A percentile compares a stretch with the other conserved stretches of the same genome.
phyloP scores from a whole-genome alignment of 495 filamentous ascomycete species.

The Aspergillus wentii region DNA sequence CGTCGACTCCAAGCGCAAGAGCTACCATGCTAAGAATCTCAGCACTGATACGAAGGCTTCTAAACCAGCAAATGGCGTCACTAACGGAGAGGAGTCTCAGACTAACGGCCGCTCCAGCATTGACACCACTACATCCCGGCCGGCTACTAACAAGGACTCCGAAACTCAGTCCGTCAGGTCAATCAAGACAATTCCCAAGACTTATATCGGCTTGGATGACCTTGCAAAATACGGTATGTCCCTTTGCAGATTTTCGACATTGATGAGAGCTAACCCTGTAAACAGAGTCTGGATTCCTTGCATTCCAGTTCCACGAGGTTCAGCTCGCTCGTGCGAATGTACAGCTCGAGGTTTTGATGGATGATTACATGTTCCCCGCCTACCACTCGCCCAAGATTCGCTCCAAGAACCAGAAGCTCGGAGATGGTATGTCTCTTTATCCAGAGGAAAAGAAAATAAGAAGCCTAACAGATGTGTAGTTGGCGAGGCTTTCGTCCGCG shows the following conservation, averaged over 20 bases:
- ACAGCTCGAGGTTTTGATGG: slow-evolving; percentile 84
- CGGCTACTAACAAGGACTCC: slow-evolving; percentile 25
- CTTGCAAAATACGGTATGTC: slow-evolving; percentile 66
- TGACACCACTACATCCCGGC: slow-evolving; percentile 27
- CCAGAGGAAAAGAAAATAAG: neutral
- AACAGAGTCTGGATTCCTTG: slow-evolving; percentile 80
- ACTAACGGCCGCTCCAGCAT: slow-evolving; percentile 31
- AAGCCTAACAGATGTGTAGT: slow-evolving; percentile 33
- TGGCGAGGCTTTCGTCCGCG: slow-evolving; percentile 92
- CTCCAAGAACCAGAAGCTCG: slow-evolving; percentile 60
- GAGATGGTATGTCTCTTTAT: slow-evolving; percentile 57
- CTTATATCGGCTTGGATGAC: slow-evolving; percentile 72
- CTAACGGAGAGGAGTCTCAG: slow-evolving; percentile 11
- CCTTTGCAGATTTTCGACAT: slow-evolving; percentile 3
- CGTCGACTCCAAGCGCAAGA: slow-evolving; percentile 25
- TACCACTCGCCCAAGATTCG: slow-evolving; percentile 75
- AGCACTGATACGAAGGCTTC: slow-evolving; percentile 30
- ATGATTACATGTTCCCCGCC: slow-evolving; percentile 89
- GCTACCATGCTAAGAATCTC: slow-evolving; percentile 22
- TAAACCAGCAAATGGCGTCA: slow-evolving; percentile 17
- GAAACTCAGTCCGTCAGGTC: slow-evolving; percentile 33
- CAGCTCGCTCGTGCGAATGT: slow-evolving; percentile 71
- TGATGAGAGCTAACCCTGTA: slow-evolving; percentile 15
- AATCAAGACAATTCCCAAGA: slow-evolving; percentile 62
- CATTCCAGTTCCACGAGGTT: slow-evolving; percentile 90